Percentiles rank a stretch among this genome's conserved stretches.
phyloP scores from a whole-genome alignment of 768 basidiomycete genomes.

The Coprinopsis marcescibilis region DNA sequence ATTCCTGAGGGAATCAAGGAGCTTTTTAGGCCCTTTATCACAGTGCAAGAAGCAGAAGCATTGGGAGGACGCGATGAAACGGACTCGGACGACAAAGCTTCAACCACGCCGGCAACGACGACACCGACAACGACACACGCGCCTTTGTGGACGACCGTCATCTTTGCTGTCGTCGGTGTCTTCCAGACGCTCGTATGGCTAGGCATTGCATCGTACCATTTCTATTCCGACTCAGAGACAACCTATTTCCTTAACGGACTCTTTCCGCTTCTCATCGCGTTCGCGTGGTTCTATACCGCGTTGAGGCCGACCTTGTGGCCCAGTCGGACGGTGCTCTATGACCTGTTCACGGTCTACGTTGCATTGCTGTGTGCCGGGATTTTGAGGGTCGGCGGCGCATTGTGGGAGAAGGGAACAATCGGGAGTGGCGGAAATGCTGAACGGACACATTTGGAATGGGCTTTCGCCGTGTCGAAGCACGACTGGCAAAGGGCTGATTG shows the following conservation, averaged over 20 bases:
- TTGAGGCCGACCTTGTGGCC: slow-evolving; percentile 49
- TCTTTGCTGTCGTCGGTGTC: slow-evolving; percentile 54
- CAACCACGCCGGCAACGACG: slow-evolving; percentile 17
- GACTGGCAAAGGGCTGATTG: slow-evolving; percentile 4
- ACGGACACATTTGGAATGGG: too few relatives aligned
- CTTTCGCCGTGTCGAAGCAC: background rate
- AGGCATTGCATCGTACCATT: slow-evolving; percentile 47
- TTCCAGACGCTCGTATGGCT: slow-evolving; percentile 55
- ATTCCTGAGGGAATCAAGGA: slow-evolving; percentile 20
- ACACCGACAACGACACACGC: slow-evolving; percentile 29
- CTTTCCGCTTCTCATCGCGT: slow-evolving; percentile 41
- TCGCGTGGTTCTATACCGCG: slow-evolving; percentile 64
- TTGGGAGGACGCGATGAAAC: slow-evolving; percentile 27
- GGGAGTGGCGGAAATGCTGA: too few relatives aligned
- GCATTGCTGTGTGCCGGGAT: slow-evolving; percentile 39
- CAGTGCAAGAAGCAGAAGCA: slow-evolving; percentile 53
- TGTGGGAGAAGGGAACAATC: slow-evolving; percentile 29
- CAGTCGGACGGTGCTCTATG: slow-evolving; percentile 53
- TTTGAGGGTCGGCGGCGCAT: slow-evolving; percentile 48
- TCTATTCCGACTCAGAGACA: slow-evolving; percentile 30
- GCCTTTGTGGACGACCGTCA: slow-evolving; percentile 58
- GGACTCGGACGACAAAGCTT: slow-evolving; percentile 15
- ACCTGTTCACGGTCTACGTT: slow-evolving; percentile 55
- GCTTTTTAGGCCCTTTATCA: slow-evolving; percentile 39
- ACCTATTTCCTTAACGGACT: slow-evolving; percentile 26